These are phyloP conservation scores for Cryptococcus sp. DNA, from an alignment of 1,284 basidiomycete genomes.

Conservation along the genomic window DNA sequence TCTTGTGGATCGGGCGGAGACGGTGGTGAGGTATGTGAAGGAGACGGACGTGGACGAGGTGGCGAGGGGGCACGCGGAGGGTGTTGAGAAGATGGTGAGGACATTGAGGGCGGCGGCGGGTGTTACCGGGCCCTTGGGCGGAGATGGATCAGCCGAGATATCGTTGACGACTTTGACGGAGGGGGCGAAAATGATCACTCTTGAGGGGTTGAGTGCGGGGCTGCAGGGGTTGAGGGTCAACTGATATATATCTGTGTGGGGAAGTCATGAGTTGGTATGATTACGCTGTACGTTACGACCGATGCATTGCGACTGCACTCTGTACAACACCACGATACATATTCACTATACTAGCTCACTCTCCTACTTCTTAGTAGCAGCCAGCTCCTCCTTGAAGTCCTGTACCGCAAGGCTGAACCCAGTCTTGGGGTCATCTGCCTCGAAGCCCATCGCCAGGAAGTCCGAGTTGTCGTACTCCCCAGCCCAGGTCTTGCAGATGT, in stretches of 20 bases:
- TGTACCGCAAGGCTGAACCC: slow-evolving; percentile 46
- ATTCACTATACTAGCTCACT: not conserved
- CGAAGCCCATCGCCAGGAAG: slow-evolving; percentile 40
- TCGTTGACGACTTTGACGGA: not conserved
- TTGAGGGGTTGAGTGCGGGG: slow-evolving; percentile 1
- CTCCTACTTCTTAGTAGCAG: not conserved
- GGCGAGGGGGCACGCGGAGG: slow-evolving; percentile 68
- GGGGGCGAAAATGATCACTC: not conserved
- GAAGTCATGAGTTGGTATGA: not conserved
- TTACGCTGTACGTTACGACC: not conserved
- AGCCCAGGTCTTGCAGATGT: slow-evolving; percentile 49
- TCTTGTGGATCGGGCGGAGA: slow-evolving; percentile 57
- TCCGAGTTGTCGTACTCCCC: slow-evolving; percentile 45
- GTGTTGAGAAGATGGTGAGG: slow-evolving; percentile 54
- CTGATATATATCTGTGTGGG: not conserved
- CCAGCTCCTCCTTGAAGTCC: slow-evolving; percentile 47
- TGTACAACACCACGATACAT: not conserved
- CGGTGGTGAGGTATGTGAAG: slow-evolving; percentile 67
- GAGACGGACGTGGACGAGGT: slow-evolving; percentile 69
- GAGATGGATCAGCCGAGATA: no score
- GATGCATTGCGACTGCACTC: not conserved
- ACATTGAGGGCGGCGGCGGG: slow-evolving; percentile 1
- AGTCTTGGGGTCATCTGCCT: slow-evolving; percentile 41
- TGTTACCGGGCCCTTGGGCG: no score
- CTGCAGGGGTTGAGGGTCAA: not conserved